These are phyloP conservation scores for Globisporangium middletonii DNA, from an alignment of 352 stramenopile species.

Conservation along the genomic window DNA sequence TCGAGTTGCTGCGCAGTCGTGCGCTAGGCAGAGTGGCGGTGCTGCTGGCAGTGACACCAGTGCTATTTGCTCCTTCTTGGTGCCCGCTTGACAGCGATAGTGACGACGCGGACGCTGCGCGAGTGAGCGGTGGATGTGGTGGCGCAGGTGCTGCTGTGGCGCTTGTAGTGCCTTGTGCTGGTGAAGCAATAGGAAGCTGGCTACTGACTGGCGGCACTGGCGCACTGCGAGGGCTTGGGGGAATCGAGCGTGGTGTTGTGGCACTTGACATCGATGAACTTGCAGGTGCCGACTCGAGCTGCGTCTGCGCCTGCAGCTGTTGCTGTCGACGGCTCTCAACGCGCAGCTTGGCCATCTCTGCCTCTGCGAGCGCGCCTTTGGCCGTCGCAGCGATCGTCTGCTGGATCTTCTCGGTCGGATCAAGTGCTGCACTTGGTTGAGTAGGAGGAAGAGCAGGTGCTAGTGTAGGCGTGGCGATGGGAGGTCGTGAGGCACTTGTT, in stretches of 20 bases:
- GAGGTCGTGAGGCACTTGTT: no score
- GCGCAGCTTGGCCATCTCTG: conserved; percentile 60
- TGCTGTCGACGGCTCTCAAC: conserved; percentile 53
- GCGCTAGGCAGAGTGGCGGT: neutral
- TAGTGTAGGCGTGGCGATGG: no score
- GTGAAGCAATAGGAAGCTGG: neutral
- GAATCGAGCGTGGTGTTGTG: neutral
- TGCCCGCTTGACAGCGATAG: neutral
- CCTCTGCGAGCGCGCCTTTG: conserved; percentile 58
- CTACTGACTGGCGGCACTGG: neutral
- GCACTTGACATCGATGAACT: neutral
- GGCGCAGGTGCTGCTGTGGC: neutral
- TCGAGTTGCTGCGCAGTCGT: conserved; percentile 11
- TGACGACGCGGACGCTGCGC: conserved; percentile 3
- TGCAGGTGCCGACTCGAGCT: neutral
- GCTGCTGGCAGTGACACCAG: neutral
- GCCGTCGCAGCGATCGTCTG: conserved; percentile 35
- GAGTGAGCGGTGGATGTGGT: conserved; percentile 2
- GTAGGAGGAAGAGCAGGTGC: neutral
- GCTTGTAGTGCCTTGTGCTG: neutral
- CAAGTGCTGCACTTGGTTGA: neutral
- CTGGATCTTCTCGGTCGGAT: conserved; percentile 15
- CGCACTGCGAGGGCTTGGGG: neutral
- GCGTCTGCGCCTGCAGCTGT: conserved; percentile 8
- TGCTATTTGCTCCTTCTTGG: neutral